Percentiles rank a stretch among this genome's conserved stretches.
These are phyloP conservation scores for Solanum gracilifrons DNA, from an alignment of 257 asterid species.

Conservation along the genomic window DNA sequence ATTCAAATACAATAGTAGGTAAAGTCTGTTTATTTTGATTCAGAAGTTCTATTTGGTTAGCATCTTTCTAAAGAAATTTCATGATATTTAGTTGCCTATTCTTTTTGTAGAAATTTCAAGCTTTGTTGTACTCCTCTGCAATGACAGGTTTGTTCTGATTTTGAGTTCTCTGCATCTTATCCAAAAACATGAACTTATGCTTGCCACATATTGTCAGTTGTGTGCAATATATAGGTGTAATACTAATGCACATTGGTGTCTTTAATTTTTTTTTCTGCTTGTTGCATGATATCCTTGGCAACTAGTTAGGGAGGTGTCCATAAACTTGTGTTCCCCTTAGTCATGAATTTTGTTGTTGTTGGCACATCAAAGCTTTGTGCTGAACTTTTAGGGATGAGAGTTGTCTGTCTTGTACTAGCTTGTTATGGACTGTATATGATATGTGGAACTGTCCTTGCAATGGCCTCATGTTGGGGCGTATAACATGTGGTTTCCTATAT, in stretches of 20 bases:
- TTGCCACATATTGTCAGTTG: not conserved
- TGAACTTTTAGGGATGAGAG: not conserved
- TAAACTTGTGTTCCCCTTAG: not conserved
- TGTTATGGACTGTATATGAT: not conserved
- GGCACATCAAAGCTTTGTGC: not conserved
- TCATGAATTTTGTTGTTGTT: not conserved
- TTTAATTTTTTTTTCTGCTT: not conserved
- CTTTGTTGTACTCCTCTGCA: constrained; percentile 37
- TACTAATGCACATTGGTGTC: not conserved
- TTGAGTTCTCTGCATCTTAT: not conserved
- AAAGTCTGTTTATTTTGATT: not conserved
- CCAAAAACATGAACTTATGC: not conserved
- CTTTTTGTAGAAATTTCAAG: constrained; percentile 54
- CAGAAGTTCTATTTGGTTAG: not conserved
- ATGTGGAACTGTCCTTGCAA: not conserved
- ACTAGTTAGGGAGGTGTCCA: not conserved
- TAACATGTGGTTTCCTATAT: not conserved
- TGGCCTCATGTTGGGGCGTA: not conserved
- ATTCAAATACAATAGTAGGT: not conserved
- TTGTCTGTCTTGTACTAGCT: not conserved
- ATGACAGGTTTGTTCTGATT: constrained; percentile 40
- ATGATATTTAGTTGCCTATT: not conserved
- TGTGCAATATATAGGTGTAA: not conserved
- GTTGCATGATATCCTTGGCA: not conserved
- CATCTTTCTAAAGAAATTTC: not conserved